Percentiles rank a stretch among this genome's conserved stretches.
phyloP scores from a whole-genome alignment of 75 land plant species.

The Selaginella moellendorffii region DNA sequence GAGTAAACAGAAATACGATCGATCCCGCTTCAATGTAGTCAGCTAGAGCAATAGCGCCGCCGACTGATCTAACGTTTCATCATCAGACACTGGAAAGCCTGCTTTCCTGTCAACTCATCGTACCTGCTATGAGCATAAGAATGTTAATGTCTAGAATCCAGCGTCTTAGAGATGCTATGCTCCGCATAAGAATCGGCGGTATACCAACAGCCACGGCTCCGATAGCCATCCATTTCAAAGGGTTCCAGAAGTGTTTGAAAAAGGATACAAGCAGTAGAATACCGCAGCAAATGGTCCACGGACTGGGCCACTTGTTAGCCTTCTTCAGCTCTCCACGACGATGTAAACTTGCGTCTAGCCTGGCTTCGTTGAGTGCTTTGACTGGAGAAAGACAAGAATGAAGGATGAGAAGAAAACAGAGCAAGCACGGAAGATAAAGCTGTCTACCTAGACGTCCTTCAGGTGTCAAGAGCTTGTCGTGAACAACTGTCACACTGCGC shows the following conservation, averaged over 20 bases:
- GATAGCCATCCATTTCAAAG: constrained; percentile 61
- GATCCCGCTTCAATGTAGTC: constrained; percentile 71
- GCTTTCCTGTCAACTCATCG: too few relatives aligned
- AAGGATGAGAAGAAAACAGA: not conserved
- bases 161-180: constrained; percentile 31
- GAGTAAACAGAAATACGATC: constrained; percentile 64
- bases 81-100: too few relatives aligned
- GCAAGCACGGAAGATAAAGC: not conserved
- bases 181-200: constrained; percentile 33
- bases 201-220: constrained; percentile 59
- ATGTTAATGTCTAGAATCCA: constrained; percentile 61
- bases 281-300: constrained; percentile 46
- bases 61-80: constrained; percentile 53
- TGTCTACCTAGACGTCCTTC: constrained; percentile 16
- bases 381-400: constrained; percentile 23
- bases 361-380: constrained; percentile 61
- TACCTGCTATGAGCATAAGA: constrained; percentile 64
- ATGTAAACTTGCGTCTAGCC: constrained; percentile 55
- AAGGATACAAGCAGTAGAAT: constrained; percentile 33
- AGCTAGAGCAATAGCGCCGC: constrained; percentile 47
- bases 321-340: constrained; percentile 28
- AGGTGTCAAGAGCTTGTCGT: constrained; percentile 31
- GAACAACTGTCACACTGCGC: constrained; percentile 53
- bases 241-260: constrained; percentile 35
- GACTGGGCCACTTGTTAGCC: constrained; percentile 48